These are phyloP conservation scores for Plasmodium adleri DNA, from an alignment of 169 alveolate species.

Conservation along the genomic window DNA sequence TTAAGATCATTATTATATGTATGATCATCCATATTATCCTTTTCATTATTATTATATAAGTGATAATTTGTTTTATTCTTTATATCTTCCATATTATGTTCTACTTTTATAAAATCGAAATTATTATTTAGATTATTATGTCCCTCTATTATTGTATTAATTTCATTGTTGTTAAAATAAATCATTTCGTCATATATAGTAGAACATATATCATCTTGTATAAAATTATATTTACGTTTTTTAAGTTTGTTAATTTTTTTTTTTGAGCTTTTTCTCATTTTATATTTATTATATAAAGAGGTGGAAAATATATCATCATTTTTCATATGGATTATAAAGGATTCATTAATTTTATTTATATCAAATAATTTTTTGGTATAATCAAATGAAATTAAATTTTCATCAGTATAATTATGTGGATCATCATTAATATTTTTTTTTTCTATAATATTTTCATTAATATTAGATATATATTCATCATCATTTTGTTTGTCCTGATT, in stretches of 20 bases:
- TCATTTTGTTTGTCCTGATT: not conserved
- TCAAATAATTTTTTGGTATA: slow-evolving; percentile 15
- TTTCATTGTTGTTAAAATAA: slow-evolving; percentile 40
- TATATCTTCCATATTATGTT: not conserved
- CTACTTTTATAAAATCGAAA: slow-evolving; percentile 15
- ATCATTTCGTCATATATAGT: slow-evolving; percentile 35
- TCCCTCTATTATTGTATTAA: slow-evolving; percentile 11
- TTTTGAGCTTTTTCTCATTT: not conserved
- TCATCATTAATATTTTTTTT: not conserved
- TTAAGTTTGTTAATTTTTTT: not conserved
- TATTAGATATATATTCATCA: not conserved
- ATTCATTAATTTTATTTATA: slow-evolving; percentile 19
- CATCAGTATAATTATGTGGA: not conserved
- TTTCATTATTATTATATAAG: not conserved
- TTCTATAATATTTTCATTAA: not conserved
- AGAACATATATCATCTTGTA: slow-evolving; percentile 32
- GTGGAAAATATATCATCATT: not conserved
- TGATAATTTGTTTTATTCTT: not conserved
- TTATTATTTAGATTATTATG: slow-evolving; percentile 7
- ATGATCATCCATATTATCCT: not conserved
- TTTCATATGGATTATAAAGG: slow-evolving; percentile 23
- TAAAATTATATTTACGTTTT: slow-evolving; percentile 20
- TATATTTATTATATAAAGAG: not conserved
- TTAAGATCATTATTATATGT: not conserved
- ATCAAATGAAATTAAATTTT: slow-evolving; percentile 38